Base-by-base conservation (phyloP, 441 rosid genomes). In the Gossypium gossypioides region DNA sequence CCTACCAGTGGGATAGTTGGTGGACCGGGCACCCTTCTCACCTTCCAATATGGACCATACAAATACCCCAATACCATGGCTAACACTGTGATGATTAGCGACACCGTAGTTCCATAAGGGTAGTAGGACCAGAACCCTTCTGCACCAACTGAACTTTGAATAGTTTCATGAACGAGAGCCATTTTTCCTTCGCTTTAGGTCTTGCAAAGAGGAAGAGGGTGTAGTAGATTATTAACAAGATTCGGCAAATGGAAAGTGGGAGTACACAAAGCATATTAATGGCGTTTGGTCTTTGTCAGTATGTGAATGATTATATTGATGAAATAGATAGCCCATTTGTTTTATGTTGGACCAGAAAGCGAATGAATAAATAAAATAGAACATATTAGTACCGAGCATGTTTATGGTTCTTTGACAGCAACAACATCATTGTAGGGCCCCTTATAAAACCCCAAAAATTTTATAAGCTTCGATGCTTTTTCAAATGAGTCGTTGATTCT, bases 11-110 rank as follows among this genome's bases (percentile, higher is more conserved):
- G 98, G 80, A 84, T 32, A 42, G 80, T 15, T 1, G 86, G 84
- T 25, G 96, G 95, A 1, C 98, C 96, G 0, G 98, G 98, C 4
- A 91, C 89, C 76, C 80, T 89, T 60, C 95, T 88, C 48, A 93
- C 95, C 24, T 87, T 80, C 96, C 96, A 90, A 13, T 86, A 88
- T 2, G 98, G 98, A 37, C 76, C 77, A 79, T 87, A 88, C 76
- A 93, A 74, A 81, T 93, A 93, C 27, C 76, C 79, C 62, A 85
- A 19, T 1, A 81, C 71, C 63, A 83, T 32, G 22, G 88, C 85
- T 40, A 79, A 27, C 24, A 69, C 81, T 6, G 84, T 84, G 78
- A 74, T 78, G 56, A 81, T n/a, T 32, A 71, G n/a, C 2, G 88
- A 44, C 44, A 69, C 57, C 40, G 32, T 19, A 10, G 68, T 19